Percentiles rank a stretch among this genome's conserved stretches.
These are phyloP conservation scores for Vitellaria paradoxa DNA, from an alignment of 179 eudicot genomes.

Conservation along the genomic window DNA sequence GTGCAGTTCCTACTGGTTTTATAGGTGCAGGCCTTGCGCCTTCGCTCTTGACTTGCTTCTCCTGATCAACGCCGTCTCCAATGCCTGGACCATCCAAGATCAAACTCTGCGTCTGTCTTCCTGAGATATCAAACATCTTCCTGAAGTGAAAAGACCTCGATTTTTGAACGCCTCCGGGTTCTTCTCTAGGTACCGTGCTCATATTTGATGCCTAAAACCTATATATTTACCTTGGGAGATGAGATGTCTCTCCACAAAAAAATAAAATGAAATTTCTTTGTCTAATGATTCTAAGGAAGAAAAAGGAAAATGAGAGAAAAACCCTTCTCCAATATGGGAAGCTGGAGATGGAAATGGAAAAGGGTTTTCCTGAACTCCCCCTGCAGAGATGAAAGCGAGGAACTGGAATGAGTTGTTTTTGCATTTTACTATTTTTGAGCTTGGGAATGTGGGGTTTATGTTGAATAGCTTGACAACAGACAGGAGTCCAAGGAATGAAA, in stretches of 20 bases:
- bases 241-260: conserved; percentile 16
- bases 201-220: no score
- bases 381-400: background rate
- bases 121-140: conserved; percentile 45
- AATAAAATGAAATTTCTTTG: background rate
- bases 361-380: conserved; percentile 14
- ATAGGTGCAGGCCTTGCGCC: conserved; percentile 15
- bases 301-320: background rate
- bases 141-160: conserved; percentile 35
- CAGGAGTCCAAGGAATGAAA: background rate
- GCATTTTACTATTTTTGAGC: conserved; percentile 16
- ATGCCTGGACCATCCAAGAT: background rate
- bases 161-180: background rate
- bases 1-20: conserved; percentile 22
- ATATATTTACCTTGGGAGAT: background rate
- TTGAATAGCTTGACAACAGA: background rate
- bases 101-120: conserved; percentile 5
- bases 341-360: conserved; percentile 9
- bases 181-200: no score
- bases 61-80: conserved; percentile 7
- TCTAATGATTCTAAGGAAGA: background rate
- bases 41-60: conserved; percentile 16
- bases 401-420: conserved; percentile 4
- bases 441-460: conserved; percentile 40
- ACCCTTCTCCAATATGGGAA: background rate